Evolutionary conservation across 2,329 filamentous ascomycete species (phyloP).

Genomic region (Penicillium hordei): DNA sequence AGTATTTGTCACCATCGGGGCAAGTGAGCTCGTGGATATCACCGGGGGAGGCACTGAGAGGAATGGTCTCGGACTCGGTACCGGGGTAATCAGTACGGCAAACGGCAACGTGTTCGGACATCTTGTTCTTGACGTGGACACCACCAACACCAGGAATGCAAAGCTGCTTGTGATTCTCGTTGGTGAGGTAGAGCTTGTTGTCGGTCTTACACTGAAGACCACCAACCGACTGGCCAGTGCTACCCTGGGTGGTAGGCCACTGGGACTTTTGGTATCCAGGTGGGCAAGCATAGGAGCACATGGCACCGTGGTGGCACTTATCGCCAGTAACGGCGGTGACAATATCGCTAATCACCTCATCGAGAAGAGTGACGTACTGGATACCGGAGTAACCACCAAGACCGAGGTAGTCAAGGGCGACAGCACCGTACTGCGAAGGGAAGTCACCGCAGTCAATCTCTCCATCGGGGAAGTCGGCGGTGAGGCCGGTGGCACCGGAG

Average conservation of each 20-base stretch:
- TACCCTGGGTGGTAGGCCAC: conserved; percentile 77
- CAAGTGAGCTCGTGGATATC: conserved; percentile 66
- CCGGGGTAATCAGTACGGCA: conserved; percentile 98
- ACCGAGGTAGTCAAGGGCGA: conserved; percentile 67
- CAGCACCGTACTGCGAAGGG: conserved; percentile 76
- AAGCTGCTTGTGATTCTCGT: conserved; percentile 63
- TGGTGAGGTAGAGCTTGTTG: conserved; percentile 76
- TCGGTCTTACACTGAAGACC: conserved; percentile 74
- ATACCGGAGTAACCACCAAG: conserved; percentile 78
- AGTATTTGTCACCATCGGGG: conserved; percentile 71
- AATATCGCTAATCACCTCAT: conserved; percentile 63
- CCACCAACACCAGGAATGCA: conserved; percentile 72
- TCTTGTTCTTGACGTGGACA: conserved; percentile 73
- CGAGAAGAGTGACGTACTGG: conserved; percentile 60
- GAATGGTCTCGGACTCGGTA: conserved; percentile 83
- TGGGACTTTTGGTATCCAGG: conserved; percentile 88
- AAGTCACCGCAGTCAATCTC: conserved; percentile 69
- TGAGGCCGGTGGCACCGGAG: conserved; percentile 54
- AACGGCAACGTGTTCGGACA: conserved; percentile 65
- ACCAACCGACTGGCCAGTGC: conserved; percentile 79
- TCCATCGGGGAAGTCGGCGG: conserved; percentile 72
- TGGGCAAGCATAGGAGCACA: conserved; percentile 95
- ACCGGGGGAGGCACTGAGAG: conserved; percentile 64
- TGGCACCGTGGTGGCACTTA: conserved; percentile 61
- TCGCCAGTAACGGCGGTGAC: conserved; percentile 62